Evolutionary conservation across 73 alveolate species (phyloP).

Genomic region (Paramecium primaurelia): DNA sequence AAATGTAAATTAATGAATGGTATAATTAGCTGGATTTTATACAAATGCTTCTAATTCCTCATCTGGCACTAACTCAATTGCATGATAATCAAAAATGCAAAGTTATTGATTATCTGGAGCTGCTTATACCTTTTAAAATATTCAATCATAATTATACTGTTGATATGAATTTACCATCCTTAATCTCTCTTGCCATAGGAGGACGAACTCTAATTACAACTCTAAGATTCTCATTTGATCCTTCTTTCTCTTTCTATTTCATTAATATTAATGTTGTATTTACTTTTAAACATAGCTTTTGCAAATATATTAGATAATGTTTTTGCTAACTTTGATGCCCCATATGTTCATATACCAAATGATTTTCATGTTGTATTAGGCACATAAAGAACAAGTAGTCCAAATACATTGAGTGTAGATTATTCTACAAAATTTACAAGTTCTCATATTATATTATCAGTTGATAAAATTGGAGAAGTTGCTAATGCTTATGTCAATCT

Average conservation of each 20-base stretch:
- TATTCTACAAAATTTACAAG: not conserved
- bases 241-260: conserved; percentile 2
- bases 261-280: not conserved
- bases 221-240: conserved; percentile 70
- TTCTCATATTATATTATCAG: not conserved
- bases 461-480: not conserved
- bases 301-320: not conserved
- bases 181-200: conserved; percentile 81
- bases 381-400: not conserved
- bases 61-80: conserved; percentile 69
- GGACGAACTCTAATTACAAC: conserved; percentile 85
- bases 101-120: conserved; percentile 70
- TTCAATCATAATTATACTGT: conserved; percentile 58
- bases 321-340: conserved; percentile 27
- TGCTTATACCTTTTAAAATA: conserved; percentile 48
- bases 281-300: not conserved
- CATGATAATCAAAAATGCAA: conserved; percentile 77
- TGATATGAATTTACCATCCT: conserved; percentile 72
- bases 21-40: conserved; percentile 27
- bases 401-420: not conserved
- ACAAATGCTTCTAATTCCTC: conserved; percentile 69
- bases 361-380: conserved; percentile 15
- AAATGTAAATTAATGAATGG: conserved; percentile 79
- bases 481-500: not conserved
- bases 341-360: not conserved